Conservation (phyloP, 2,329 filamentous ascomycete genomes). For the Verticillium alfalfae region DNA sequence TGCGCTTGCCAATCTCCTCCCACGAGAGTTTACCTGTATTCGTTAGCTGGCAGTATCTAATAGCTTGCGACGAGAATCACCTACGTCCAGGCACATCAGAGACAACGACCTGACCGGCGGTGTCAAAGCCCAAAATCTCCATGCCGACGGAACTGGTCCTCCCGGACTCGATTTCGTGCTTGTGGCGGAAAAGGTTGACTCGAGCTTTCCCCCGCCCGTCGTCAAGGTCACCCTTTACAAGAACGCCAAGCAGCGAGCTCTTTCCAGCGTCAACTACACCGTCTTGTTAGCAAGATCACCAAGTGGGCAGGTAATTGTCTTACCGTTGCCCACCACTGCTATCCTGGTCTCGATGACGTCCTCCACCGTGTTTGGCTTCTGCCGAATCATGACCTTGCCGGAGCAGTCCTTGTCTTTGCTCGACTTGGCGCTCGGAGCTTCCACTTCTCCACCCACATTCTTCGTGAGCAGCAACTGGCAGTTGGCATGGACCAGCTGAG, state of each 20-base stretch:
- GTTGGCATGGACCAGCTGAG: constrained; percentile 62
- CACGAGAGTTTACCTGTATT: constrained; percentile 64
- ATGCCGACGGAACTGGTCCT: constrained; percentile 94
- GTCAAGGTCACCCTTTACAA: constrained; percentile 92
- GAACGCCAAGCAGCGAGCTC: constrained; percentile 88
- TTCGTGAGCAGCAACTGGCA: constrained; percentile 83
- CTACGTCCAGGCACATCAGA: constrained; percentile 79
- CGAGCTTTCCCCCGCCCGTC: constrained; percentile 91
- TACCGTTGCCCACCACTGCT: constrained; percentile 91
- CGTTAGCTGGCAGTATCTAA: constrained; percentile 8
- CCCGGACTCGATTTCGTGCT: constrained; percentile 95
- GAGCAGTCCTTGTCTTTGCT: constrained; percentile 68
- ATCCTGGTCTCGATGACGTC: constrained; percentile 93
- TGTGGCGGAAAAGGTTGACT: constrained; percentile 94
- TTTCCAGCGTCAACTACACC: constrained; percentile 85
- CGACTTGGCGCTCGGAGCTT: constrained; percentile 56
- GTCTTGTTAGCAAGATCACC: not conserved
- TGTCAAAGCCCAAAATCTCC: constrained; percentile 98
- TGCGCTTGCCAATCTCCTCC: constrained; percentile 95
- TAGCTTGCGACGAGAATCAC: constrained; percentile 10
- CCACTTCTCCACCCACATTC: constrained; percentile 74
- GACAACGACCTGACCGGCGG: constrained; percentile 72
- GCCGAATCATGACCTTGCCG: constrained; percentile 83
- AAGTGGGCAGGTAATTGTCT: constrained; percentile 11
- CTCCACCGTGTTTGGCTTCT: constrained; percentile 67